Conservation (phyloP, 371 early-diverging fungal species). For the Umbelopsis sp. region DNA sequence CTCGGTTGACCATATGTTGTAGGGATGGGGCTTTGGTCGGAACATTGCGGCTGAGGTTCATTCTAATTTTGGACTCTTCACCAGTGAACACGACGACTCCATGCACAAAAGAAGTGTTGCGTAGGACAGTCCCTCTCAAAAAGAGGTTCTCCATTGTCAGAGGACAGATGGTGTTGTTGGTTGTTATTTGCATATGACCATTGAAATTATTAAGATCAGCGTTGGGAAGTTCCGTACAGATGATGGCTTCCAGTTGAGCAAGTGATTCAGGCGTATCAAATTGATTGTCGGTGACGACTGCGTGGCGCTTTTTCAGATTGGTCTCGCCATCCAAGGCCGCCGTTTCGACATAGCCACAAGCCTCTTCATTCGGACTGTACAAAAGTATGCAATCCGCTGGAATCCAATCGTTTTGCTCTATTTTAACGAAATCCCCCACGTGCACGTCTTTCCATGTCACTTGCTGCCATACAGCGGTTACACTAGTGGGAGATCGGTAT, state of each 20-base stretch:
- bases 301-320: conserved; percentile 73
- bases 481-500: background rate
- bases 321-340: conserved; percentile 89
- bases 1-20: conserved; percentile 66
- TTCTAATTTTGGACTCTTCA: conserved; percentile 88
- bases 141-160: conserved; percentile 79
- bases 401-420: conserved; percentile 87
- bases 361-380: conserved; percentile 65
- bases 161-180: conserved; percentile 44
- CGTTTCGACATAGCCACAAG: conserved; percentile 80
- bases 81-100: conserved; percentile 90
- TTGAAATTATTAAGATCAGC: conserved; percentile 72
- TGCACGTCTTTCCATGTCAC: conserved; percentile 81
- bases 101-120: conserved; percentile 88
- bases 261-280: conserved; percentile 2
- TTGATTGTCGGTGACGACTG: conserved; percentile 26
- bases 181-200: conserved; percentile 52
- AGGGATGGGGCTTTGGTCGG: conserved; percentile 70
- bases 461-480: conserved; percentile 39
- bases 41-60: conserved; percentile 72
- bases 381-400: conserved; percentile 87
- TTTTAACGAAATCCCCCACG: conserved; percentile 90
- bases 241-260: conserved; percentile 29
- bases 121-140: conserved; percentile 88
- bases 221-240: conserved; percentile 57